Conservation (phyloP, 108 stramenopile species). For the Discostella pseudostelligera region DNA sequence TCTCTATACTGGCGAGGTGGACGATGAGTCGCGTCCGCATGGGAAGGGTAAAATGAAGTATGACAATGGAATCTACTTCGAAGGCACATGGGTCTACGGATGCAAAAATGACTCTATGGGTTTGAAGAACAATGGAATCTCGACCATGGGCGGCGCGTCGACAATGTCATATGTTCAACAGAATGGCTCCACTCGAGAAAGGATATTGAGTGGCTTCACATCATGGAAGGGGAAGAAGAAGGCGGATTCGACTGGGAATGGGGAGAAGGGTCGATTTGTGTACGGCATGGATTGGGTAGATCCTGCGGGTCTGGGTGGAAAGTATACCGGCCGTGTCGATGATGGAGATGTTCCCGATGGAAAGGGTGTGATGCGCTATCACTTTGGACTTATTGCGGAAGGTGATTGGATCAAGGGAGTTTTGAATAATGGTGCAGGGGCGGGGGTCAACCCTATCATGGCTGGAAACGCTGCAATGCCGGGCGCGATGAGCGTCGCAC, state of each 20-base stretch:
- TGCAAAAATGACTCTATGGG: background rate
- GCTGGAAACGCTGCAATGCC: constrained; percentile 1
- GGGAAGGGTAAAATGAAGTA: constrained; percentile 21
- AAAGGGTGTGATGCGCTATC: constrained; percentile 57
- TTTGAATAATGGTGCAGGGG: constrained; percentile 13
- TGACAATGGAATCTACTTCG: constrained; percentile 15
- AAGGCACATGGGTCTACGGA: constrained; percentile 5
- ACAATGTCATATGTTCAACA: background rate
- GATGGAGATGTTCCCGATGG: constrained; percentile 49
- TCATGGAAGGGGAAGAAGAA: background rate
- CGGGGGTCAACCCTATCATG: background rate
- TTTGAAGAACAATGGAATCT: background rate
- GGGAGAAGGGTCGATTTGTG: background rate
- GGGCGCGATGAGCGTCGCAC: background rate
- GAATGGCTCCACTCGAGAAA: background rate
- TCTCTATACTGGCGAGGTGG: constrained; percentile 9
- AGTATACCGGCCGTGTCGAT: constrained; percentile 29
- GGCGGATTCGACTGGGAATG: background rate
- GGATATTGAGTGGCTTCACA: background rate
- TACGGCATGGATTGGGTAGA: background rate
- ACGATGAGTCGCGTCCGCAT: constrained; percentile 6
- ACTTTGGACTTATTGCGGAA: constrained; percentile 52
- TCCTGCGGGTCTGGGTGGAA: background rate
- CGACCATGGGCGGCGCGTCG: background rate
- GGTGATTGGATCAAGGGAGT: constrained; percentile 39